A percentile compares a stretch with the other conserved stretches of the same genome.
Evolutionary conservation across 768 basidiomycete genomes (phyloP).

Genomic region (Termitomyces bulborhizus): DNA sequence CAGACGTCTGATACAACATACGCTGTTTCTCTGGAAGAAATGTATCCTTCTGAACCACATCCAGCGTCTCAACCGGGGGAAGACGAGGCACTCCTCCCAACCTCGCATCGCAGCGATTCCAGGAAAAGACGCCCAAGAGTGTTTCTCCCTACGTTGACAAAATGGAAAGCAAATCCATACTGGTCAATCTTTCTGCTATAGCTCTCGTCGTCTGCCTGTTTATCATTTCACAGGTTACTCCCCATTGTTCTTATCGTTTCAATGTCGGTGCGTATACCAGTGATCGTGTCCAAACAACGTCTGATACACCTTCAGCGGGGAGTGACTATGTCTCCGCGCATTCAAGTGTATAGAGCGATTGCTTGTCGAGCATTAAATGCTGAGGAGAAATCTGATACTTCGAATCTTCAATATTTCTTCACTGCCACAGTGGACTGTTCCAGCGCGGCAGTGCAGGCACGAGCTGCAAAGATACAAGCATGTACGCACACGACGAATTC

Average conservation of each 20-base stretch:
- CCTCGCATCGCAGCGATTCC: slow-evolving; percentile 1
- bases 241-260: slow-evolving; percentile 63
- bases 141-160: slow-evolving; percentile 12
- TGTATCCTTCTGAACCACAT: neutral
- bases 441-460: slow-evolving; percentile 53
- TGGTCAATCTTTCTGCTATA: slow-evolving; percentile 27
- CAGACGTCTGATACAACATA: neutral
- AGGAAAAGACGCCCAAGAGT: slow-evolving; percentile 8
- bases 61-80: slow-evolving; percentile 2
- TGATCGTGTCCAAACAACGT: slow-evolving; percentile 1
- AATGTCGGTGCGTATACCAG: slow-evolving; percentile 47
- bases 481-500: slow-evolving; percentile 21
- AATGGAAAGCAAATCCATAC: slow-evolving; percentile 35
- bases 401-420: slow-evolving; percentile 9
- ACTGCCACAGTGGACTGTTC: slow-evolving; percentile 22
- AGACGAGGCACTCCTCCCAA: slow-evolving; percentile 16
- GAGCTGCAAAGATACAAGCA: slow-evolving; percentile 70
- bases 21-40: slow-evolving; percentile 5
- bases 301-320: slow-evolving; percentile 47
- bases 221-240: slow-evolving; percentile 47
- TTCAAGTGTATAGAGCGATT: slow-evolving; percentile 75
- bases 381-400: slow-evolving; percentile 15
- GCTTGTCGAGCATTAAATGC: slow-evolving; percentile 52
- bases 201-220: neutral
- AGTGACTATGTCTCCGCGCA: slow-evolving; percentile 71